A percentile compares a stretch with the other conserved stretches of the same genome.
These are phyloP conservation scores for Amanita brunnescens DNA, from an alignment of 768 basidiomycete species.

Conservation along the genomic window DNA sequence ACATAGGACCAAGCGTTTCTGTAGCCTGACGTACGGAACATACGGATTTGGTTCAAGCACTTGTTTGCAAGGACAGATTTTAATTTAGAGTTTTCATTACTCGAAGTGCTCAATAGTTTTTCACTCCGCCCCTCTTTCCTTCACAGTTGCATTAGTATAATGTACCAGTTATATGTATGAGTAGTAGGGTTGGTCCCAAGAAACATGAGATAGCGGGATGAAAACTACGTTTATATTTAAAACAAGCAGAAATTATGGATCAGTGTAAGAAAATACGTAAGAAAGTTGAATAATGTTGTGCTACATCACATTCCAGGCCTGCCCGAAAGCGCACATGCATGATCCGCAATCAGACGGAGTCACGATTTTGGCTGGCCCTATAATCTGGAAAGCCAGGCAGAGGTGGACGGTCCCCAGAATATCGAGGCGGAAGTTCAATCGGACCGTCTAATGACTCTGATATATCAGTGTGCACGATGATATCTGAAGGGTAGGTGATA, in stretches of 20 bases:
- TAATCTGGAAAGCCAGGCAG: constrained; percentile 15
- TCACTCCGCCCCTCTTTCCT: not conserved
- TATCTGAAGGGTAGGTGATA: constrained; percentile 1
- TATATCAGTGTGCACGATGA: constrained; percentile 23
- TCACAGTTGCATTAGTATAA: constrained; percentile 4
- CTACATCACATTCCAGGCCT: not conserved
- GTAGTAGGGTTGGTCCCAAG: not conserved
- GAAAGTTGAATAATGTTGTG: not conserved
- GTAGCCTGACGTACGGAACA: constrained; percentile 13
- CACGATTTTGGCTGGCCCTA: constrained; percentile 1
- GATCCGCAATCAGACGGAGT: not conserved
- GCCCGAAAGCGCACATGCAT: not conserved
- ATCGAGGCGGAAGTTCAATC: constrained; percentile 24
- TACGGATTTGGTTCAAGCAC: not conserved
- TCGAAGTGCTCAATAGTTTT: not conserved
- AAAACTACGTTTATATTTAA: not conserved
- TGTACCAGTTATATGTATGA: constrained; percentile 4
- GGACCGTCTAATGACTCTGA: constrained; percentile 15
- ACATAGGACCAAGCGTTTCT: constrained; percentile 17
- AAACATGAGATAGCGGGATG: not conserved
- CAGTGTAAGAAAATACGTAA: not conserved
- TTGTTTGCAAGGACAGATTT: not conserved
- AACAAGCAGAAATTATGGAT: too few relatives aligned
- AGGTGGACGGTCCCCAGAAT: constrained; percentile 20
- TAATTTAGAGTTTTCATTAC: not conserved